Evolutionary conservation across 2,329 filamentous ascomycete species (phyloP), one percentile per base, ranked within the genome.

Genomic region (Pseudonectria buxi): DNA sequence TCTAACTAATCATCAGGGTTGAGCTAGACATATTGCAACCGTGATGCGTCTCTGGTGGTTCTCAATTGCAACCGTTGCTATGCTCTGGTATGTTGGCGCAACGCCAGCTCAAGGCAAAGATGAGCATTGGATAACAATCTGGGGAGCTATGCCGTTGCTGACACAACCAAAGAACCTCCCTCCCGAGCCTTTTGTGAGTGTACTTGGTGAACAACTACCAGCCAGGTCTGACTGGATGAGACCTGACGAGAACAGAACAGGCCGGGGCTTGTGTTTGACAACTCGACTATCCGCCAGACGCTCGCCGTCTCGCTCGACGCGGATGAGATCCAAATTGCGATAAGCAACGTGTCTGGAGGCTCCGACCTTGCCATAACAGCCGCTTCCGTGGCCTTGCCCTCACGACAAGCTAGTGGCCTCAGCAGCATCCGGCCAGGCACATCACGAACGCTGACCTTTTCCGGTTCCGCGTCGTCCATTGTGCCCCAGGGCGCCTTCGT

Each of bases 221-320:
- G 9, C 18, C 5, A 29, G 11, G 14, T 14, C 16, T 15, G 14
- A 4, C 28, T 14, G 4, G 26, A 28, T 6, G 26, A 9, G 9
- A 9, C 18, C 18, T 22, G 9, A 22, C 18, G 5, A 5, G 33
- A 3, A 1, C 40, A 77, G 72, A 78, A 77, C 52, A 60, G 63
- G 40, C 67, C 64, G 2, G 61, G 63, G 10, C 54, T 64, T 3
- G 68, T 77, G 14, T 80, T 81, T 53, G 51, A 61, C 30, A 71
- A 81, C 49, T 64, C 73, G 4, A 80, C 78, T 0, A 63, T 82
- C 48, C 72, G 78, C 5, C 76, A 81, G 54, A 82, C 77, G 0
- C 50, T 81, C 37, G 71, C 72, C 43, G 58, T 78, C 42, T 72
- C 74, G 4, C 63, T 76, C 7, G 61, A 62, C 2, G 68, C 73